Evolutionary conservation across 2,329 filamentous ascomycete genomes (phyloP).

Genomic region (Coleophoma crateriformis): DNA sequence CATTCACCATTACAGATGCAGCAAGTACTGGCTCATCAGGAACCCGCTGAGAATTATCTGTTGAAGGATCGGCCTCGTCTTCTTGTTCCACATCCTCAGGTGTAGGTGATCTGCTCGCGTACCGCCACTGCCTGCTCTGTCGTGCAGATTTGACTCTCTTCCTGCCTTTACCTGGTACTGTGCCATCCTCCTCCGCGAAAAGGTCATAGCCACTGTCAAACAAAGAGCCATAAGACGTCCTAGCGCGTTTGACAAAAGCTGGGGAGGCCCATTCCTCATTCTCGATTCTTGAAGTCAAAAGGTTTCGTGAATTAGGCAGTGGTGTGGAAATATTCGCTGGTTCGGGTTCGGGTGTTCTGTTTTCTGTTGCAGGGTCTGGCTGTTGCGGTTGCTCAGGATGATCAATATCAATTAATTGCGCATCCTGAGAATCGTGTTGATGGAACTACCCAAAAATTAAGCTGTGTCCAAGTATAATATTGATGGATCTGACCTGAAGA

Average conservation of each 20-base stretch:
- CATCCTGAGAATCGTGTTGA: conserved; percentile 39
- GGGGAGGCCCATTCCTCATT: conserved; percentile 65
- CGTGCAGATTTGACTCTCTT: conserved; percentile 65
- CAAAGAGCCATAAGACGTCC: conserved; percentile 63
- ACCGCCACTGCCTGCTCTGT: conserved; percentile 65
- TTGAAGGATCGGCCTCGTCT: conserved; percentile 4
- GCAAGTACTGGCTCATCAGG: conserved; percentile 10
- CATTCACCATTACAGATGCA: conserved; percentile 27
- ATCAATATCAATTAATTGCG: conserved; percentile 48
- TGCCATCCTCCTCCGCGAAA: conserved; percentile 62
- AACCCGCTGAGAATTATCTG: background rate
- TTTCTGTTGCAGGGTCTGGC: conserved; percentile 10
- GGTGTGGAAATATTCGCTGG: conserved; percentile 10
- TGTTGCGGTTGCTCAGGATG: conserved; percentile 26
- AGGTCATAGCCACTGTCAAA: conserved; percentile 61
- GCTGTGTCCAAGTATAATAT: conserved; percentile 9
- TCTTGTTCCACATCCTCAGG: conserved; percentile 40
- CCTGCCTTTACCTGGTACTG: conserved; percentile 52
- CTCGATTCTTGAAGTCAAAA: conserved; percentile 28
- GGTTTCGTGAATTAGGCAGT: conserved; percentile 15
- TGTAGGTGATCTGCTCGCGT: conserved; percentile 65
- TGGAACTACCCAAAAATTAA: conserved; percentile 32
- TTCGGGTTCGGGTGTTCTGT: conserved; percentile 16
- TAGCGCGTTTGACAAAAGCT: conserved; percentile 68
- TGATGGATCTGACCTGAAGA: conserved; percentile 33